Evolutionary conservation across 768 basidiomycete genomes (phyloP).

Genomic region (Leccinum disarticulatum): DNA sequence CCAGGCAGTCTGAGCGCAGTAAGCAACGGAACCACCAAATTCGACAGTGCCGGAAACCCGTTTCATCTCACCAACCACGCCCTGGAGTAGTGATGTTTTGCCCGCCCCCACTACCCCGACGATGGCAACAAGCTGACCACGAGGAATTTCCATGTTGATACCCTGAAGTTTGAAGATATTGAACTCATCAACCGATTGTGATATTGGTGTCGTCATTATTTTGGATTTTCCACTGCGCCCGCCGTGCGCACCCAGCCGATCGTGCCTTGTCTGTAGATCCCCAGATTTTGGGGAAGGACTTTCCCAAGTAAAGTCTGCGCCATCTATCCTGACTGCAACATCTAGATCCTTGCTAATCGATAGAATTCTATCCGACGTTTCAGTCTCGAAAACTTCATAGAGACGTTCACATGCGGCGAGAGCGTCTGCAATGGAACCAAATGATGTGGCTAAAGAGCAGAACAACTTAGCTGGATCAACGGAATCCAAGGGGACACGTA

Average conservation of each 20-base stretch:
- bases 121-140: slow-evolving; percentile 79
- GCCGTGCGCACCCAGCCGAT: slow-evolving; percentile 4
- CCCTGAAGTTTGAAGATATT: slow-evolving; percentile 63
- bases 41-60: slow-evolving; percentile 60
- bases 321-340: slow-evolving; percentile 64
- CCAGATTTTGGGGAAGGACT: slow-evolving; percentile 56
- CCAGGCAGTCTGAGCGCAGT: slow-evolving; percentile 89
- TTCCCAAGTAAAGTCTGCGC: slow-evolving; percentile 87
- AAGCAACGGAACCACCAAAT: slow-evolving; percentile 76
- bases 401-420: slow-evolving; percentile 77
- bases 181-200: slow-evolving; percentile 36
- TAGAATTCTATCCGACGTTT: slow-evolving; percentile 62
- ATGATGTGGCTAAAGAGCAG: slow-evolving; percentile 52
- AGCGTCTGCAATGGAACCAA: slow-evolving; percentile 84
- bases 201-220: slow-evolving; percentile 22
- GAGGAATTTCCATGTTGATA: slow-evolving; percentile 66
- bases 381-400: slow-evolving; percentile 80
- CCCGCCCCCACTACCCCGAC: slow-evolving; percentile 69
- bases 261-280: slow-evolving; percentile 20
- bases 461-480: slow-evolving; percentile 6
- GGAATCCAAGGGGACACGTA: slow-evolving; percentile 21
- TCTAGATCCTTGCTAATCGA: slow-evolving; percentile 53
- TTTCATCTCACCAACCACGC: slow-evolving; percentile 82
- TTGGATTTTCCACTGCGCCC: slow-evolving; percentile 14
- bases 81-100: slow-evolving; percentile 67